Base-by-base conservation (phyloP, 2,329 filamentous ascomycete genomes). In the Cercospora beticola region DNA sequence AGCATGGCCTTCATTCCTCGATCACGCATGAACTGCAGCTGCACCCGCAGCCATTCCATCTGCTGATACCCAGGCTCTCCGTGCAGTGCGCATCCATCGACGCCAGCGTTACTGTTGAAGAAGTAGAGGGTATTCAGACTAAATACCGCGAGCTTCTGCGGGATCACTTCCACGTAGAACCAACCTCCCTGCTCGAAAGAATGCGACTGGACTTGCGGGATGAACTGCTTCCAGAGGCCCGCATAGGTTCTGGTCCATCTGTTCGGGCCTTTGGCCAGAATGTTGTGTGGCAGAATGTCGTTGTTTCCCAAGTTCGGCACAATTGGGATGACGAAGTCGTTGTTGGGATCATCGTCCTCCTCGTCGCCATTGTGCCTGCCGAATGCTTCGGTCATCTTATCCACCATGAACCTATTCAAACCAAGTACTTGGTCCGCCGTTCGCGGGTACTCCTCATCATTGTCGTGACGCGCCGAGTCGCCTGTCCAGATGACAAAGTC, bases 271-370 rank as follows among this genome's bases (percentile, higher is more conserved):
- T 88, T 85, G 52, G 88, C 84, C 78, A 99, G 89, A 77, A 98
- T 96, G 76, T 99, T 99, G 82, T 99, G 95, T 1, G 95, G 95
- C 69, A 97, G 88, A 68, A 99, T 94, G 77, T 99, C 95, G 80
- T 99, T 99, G 82, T 99, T 99, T 69, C 95, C 95, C 74, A 97
- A 90, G 0, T 90, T 97, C 0, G 95, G 94, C 21, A 99, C 85
- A 31, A 98, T 88, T 4, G 95, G 94, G 4, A 98, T 86, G 12
- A 85, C 80, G 68, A 93, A 86, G 67, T 88, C 87, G 64, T 87
- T 83, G 36, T 83, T 82, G n/a, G 83, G 84, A 68, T 82, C 76
- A 70, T 82, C 77, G 43, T 80, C 78, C 64, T 83, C 78, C 68
- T 83, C 79, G 21, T 82, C 77, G 72, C 87, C 83, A 52, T 86